Percentiles rank a stretch among this genome's conserved stretches.
phyloP scores from a whole-genome alignment of 2,329 filamentous ascomycete species.

The Pseudonectria buxi region DNA sequence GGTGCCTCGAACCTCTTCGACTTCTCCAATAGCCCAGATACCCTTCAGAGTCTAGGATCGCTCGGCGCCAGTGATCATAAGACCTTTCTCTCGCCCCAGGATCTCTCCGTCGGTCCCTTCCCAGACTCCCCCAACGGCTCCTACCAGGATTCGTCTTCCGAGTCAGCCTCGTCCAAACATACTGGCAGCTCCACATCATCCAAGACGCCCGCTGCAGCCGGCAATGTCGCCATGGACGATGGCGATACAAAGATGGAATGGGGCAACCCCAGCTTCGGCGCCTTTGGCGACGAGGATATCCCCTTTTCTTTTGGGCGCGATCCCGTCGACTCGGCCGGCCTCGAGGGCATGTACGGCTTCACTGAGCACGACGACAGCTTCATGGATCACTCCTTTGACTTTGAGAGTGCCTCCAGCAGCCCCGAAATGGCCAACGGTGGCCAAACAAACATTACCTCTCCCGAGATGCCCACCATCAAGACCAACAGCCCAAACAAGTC shows the following conservation, averaged over 20 bases:
- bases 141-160: conserved; percentile 45
- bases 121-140: conserved; percentile 36
- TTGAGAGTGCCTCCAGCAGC: conserved; percentile 52
- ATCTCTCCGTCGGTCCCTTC: conserved; percentile 32
- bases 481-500: conserved; percentile 24
- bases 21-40: conserved; percentile 32
- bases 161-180: conserved; percentile 44
- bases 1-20: conserved; percentile 27
- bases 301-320: conserved; percentile 29
- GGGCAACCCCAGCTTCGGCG: conserved; percentile 28
- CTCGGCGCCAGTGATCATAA: conserved; percentile 26
- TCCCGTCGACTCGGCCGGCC: conserved; percentile 13
- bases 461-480: conserved; percentile 36
- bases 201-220: conserved; percentile 34
- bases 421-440: conserved; percentile 33
- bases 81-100: conserved; percentile 27
- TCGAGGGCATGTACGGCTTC: conserved; percentile 27
- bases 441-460: conserved; percentile 33
- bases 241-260: conserved; percentile 37
- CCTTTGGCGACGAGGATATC: conserved; percentile 33
- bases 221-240: conserved; percentile 39
- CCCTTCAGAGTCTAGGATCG: conserved; percentile 27
- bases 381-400: conserved; percentile 48
- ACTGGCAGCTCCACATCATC: conserved; percentile 40
- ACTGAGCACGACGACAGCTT: conserved; percentile 34